Evolutionary conservation across 2,329 filamentous ascomycete species (phyloP), one percentile per base, ranked within the genome.

Genomic region (Pseudogymnoascus sp.): DNA sequence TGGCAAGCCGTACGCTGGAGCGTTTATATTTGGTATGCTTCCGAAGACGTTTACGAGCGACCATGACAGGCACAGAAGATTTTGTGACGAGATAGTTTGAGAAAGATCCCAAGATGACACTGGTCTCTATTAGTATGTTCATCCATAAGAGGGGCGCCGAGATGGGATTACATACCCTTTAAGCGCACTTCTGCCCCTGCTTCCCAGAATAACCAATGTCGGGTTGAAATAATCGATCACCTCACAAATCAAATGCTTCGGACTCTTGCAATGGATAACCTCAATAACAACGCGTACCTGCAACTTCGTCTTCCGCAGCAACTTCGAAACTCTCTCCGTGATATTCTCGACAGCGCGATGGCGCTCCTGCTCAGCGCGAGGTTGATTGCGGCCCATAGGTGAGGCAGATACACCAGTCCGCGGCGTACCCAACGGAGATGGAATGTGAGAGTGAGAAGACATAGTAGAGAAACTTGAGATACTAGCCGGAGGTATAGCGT

Each of bases 51-150:
- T 96, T 97, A 64, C 94, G 82, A 6, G 94, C 94, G 37, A 97
- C 94, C 94, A 99, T 99, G 64, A 99, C 94, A 0, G 94, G 94
- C 14, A 96, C 92, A 2, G 91, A 96, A 66, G 91, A 96, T 78
- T 97, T 97, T 38, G 92, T 96, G 33, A 99, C 92, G 6, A 99
- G 81, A 72, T 99, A 99, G 73, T 97, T 97, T 65, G 91, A 96
- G 75, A 99, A 97, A 0, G 92, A 97, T 26, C 94, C 94, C 31
- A 99, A 82, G 65, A 99, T 87, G 21, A 97, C 93, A 72, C 92
- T 95, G 35, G 2, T 16, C 8, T 39, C 8, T 39, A 35, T 61
- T 59, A 49, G 35, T 55, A 61, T 38, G 33, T 19, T 39, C 33
- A 60, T 39, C 4, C 10, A 43, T 35, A 12, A 12, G 41, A 63